Base-by-base conservation (phyloP, 495 filamentous ascomycete genomes). In the Annulohypoxylon stygium region DNA sequence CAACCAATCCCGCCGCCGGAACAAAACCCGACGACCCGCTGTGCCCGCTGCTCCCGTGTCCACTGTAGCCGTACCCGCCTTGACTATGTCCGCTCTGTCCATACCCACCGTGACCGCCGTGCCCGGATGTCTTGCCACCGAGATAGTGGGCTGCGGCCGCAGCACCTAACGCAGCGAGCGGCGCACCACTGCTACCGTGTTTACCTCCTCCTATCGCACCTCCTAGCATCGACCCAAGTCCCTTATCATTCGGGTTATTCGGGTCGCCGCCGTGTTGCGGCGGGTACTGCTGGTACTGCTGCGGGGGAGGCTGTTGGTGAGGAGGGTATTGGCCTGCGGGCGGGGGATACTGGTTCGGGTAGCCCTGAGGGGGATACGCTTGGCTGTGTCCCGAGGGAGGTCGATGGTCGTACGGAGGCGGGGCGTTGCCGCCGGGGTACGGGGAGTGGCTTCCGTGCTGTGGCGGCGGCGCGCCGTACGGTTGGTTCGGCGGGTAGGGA, bases 361-460 rank as follows among this genome's bases (percentile, higher is more conserved):
- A 71, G n/a, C 74, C 74, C 33, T 78, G 76, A 12, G 70, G 55
- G 7, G 76, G 73, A 37, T 78, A 78, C 16, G 41, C 63, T 23
- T 77, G 75, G 39, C 65, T 69, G 36, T 75, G 75, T 30, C 70
- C 64, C 14, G 70, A 66, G 18, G 51, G 43, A 2, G 67, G 43
- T 12, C 47, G 59, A 11, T 73, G 1, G 25, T 73, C 68, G 61
- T 78, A 75, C 2, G 70, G 34, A 16, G 73, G 73, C 23, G 75
- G 73, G 18, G 65, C 65, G 39, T 11, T 4, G 39, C 39, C 39
- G 48, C 71, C 74, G n/a, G 66, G 60, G 45, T 78, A 78, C 4
- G 73, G 64, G 34, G 76, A 67, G 14, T 50, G 54, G 26, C 48
- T 62, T 25, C 70, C 67, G 39, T 78, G 74, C 2, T 48, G 65